Evolutionary conservation across 2,329 filamentous ascomycete genomes (phyloP).

Genomic region (Emmonsiellopsis sp.): DNA sequence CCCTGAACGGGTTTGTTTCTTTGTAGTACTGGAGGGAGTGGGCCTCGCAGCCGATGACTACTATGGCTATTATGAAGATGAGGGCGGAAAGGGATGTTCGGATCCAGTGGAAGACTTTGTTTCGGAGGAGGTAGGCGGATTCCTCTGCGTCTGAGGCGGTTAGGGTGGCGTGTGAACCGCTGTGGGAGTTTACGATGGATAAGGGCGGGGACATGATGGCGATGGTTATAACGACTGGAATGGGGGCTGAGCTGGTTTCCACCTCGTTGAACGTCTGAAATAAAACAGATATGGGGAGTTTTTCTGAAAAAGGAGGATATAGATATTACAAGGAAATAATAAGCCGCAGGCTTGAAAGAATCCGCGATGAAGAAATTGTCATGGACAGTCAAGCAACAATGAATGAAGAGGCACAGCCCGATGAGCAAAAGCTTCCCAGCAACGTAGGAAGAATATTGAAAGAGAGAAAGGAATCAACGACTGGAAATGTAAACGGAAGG

Average conservation of each 20-base stretch:
- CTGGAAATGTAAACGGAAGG: too few relatives aligned
- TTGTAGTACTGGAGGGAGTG: constrained; percentile 33
- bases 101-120: constrained; percentile 23
- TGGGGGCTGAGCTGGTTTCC: constrained; percentile 4
- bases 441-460: too few relatives aligned
- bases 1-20: constrained; percentile 25
- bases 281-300: too few relatives aligned
- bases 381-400: too few relatives aligned
- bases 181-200: constrained; percentile 10
- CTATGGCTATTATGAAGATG: constrained; percentile 21
- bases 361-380: too few relatives aligned
- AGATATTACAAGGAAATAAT: too few relatives aligned
- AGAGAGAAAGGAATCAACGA: too few relatives aligned
- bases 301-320: too few relatives aligned
- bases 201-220: constrained; percentile 20
- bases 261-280: background rate
- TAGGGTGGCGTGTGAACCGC: constrained; percentile 22
- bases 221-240: constrained; percentile 2
- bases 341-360: too few relatives aligned
- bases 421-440: too few relatives aligned
- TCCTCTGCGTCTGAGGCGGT: constrained; percentile 29
- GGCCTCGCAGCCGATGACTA: constrained; percentile 28
- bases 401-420: too few relatives aligned
- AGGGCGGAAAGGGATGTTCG: constrained; percentile 27
- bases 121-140: constrained; percentile 26